phyloP scores from a whole-genome alignment of 495 filamentous ascomycete species.

The Trichoderma virens region DNA sequence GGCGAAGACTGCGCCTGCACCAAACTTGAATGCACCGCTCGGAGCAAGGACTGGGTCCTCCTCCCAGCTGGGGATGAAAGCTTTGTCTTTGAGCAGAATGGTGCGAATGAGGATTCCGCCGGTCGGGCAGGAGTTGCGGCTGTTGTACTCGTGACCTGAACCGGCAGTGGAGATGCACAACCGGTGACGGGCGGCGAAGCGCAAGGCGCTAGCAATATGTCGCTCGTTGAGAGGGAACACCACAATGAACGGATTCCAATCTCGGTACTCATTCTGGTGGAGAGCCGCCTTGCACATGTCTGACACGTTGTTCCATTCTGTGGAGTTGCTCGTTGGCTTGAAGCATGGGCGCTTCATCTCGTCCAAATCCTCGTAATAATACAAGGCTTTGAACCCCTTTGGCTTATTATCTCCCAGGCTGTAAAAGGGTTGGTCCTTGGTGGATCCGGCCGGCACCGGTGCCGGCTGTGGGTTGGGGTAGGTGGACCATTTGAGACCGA shows the following conservation, averaged over 20 bases:
- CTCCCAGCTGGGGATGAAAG: background rate
- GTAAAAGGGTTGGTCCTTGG: constrained; percentile 10
- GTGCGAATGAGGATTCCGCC: constrained; percentile 12
- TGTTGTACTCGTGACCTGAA: constrained; percentile 11
- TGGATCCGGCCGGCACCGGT: constrained; percentile 7
- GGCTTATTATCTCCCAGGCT: background rate
- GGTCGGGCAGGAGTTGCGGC: constrained; percentile 12
- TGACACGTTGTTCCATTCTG: constrained; percentile 4
- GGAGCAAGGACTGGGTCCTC: constrained; percentile 2
- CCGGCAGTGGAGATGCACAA: constrained; percentile 10
- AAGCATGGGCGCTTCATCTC: constrained; percentile 11
- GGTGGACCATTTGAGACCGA: constrained; percentile 3
- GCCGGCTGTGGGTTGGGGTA: constrained; percentile 9
- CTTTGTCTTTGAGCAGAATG: constrained; percentile 10
- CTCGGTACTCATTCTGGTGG: constrained; percentile 11
- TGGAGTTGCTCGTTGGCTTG: background rate
- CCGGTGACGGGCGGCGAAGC: constrained; percentile 9
- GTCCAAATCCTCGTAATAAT: constrained; percentile 8
- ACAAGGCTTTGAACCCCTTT: constrained; percentile 5
- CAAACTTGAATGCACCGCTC: constrained; percentile 8
- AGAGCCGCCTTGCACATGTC: constrained; percentile 12
- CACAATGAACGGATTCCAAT: constrained; percentile 11
- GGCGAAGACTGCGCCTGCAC: constrained; percentile 10
- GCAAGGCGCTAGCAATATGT: constrained; percentile 1
- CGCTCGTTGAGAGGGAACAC: constrained; percentile 12